Base-by-base conservation (phyloP, 768 basidiomycete genomes). In the Kwoniella bestiolae region DNA sequence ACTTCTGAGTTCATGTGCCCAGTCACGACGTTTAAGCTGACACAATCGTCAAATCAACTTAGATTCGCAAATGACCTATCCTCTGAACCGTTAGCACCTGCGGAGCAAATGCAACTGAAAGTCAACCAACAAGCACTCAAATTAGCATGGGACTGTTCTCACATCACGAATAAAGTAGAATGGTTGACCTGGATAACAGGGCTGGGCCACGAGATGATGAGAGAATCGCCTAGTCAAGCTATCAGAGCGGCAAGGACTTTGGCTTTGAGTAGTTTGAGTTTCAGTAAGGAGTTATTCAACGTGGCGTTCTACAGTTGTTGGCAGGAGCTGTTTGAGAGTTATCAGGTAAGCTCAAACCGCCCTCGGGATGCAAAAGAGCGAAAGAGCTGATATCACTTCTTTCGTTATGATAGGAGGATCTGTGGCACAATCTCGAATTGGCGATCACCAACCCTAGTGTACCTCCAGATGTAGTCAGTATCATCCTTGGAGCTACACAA, bases 231-330 rank as follows among this genome's bases (percentile, higher is more conserved):
- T 0, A 96, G 94, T 1, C 94, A 95, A 83, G 96, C 96, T n/a
- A 86, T 99, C 41, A 87, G 96, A 47, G 94, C 96, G 0, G 97
- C 95, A 75, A 92, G 93, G 87, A 91, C 88, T 72, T 83, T 98
- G 49, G 93, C 97, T 2, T 92, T 96, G 76, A 88, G 90, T 7
- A 91, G 97, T 80, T 86, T 89, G 23, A 92, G 94, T 1, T 85
- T 98, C 55, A 94, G 93, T 0, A 90, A 90, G 74, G 95, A 98
- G 75, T 83, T 99, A 11, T 98, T 97, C 85, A 98, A 98, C 79
- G 93, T 94, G 3, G 96, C 96, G 0, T 99, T 99, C 82, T 86
- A 98, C 18, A 97, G 94, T 4, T 99, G 96, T 69, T 99, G 96
- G 95, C 86, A 88, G 0, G 93, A 96, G 72, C 83, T 99, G 6